These are phyloP conservation scores for Erythrobasidium hasegawianum DNA, from an alignment of 1,284 basidiomycete genomes.

Conservation along the genomic window DNA sequence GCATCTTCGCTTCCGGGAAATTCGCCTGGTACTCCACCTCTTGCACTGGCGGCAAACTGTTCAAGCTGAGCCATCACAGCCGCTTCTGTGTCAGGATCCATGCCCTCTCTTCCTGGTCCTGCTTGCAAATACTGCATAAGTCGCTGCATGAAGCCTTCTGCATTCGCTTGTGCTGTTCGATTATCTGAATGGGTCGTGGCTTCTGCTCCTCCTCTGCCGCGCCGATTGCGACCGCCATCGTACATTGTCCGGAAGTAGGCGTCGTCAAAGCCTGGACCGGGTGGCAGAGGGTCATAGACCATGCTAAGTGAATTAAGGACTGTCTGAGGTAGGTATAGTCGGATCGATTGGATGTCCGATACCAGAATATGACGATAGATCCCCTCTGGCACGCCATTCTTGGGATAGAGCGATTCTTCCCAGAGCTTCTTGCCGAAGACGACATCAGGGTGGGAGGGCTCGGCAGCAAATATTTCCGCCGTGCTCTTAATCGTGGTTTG, in stretches of 20 bases:
- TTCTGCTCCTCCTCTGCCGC: neutral
- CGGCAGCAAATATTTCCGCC: slow-evolving; percentile 21
- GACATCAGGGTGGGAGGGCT: slow-evolving; percentile 38
- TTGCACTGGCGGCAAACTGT: slow-evolving; percentile 6
- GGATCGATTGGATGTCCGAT: slow-evolving; percentile 24
- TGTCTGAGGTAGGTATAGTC: slow-evolving; percentile 25
- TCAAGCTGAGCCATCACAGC: slow-evolving; percentile 30
- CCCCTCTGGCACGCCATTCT: slow-evolving; percentile 40
- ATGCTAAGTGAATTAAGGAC: slow-evolving; percentile 24
- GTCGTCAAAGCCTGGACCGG: slow-evolving; percentile 31
- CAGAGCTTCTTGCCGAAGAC: slow-evolving; percentile 36
- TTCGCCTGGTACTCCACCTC: slow-evolving; percentile 9
- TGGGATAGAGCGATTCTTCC: slow-evolving; percentile 34
- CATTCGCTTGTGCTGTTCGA: neutral
- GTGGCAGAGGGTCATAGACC: slow-evolving; percentile 30
- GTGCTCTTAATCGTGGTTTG: slow-evolving; percentile 24
- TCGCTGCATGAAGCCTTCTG: slow-evolving; percentile 7
- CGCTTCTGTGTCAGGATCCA: slow-evolving; percentile 29
- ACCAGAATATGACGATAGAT: slow-evolving; percentile 36
- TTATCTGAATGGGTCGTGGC: neutral
- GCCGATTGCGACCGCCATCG: slow-evolving; percentile 6
- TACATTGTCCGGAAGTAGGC: slow-evolving; percentile 27
- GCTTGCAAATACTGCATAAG: slow-evolving; percentile 28
- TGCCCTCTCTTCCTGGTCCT: slow-evolving; percentile 3
- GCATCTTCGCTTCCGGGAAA: slow-evolving; percentile 8